Evolutionary conservation across 2,329 filamentous ascomycete genomes (phyloP).

Genomic region (Arthrobotrys iridis): DNA sequence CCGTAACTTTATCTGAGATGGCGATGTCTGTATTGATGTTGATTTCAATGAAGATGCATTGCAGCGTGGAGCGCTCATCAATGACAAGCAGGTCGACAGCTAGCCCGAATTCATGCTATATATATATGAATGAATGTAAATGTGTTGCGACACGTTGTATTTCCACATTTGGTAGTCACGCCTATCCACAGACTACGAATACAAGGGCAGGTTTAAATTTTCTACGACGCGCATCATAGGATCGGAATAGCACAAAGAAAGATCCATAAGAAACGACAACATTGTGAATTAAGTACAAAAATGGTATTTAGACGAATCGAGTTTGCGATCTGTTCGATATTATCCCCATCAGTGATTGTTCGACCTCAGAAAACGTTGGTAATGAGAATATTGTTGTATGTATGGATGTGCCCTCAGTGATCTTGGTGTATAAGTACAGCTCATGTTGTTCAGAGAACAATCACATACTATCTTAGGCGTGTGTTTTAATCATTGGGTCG

Average conservation of each 20-base stretch:
- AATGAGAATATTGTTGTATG: no score
- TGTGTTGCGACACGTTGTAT: constrained; percentile 9
- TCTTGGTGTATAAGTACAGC: constrained; percentile 72
- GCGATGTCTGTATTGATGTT: neutral
- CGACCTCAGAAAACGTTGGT: neutral
- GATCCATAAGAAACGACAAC: no score
- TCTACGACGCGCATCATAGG: neutral
- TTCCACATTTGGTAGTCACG: neutral
- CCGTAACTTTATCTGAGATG: no score
- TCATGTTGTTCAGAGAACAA: constrained; percentile 67
- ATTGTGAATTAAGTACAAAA: no score
- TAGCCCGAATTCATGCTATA: no score
- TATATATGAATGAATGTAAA: neutral
- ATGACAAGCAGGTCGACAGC: neutral
- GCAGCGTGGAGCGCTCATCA: neutral
- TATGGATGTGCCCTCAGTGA: constrained; percentile 68
- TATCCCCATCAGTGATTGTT: neutral
- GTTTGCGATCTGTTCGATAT: no score
- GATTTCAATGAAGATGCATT: neutral
- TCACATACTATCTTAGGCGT: constrained; percentile 76
- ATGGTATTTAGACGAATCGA: no score
- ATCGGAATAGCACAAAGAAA: no score
- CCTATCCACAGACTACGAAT: no score
- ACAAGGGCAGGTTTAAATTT: no score
- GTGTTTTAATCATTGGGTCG: constrained; percentile 73